Conservation (phyloP, 805 yeast species). For the Saturnispora ahearnii region DNA sequence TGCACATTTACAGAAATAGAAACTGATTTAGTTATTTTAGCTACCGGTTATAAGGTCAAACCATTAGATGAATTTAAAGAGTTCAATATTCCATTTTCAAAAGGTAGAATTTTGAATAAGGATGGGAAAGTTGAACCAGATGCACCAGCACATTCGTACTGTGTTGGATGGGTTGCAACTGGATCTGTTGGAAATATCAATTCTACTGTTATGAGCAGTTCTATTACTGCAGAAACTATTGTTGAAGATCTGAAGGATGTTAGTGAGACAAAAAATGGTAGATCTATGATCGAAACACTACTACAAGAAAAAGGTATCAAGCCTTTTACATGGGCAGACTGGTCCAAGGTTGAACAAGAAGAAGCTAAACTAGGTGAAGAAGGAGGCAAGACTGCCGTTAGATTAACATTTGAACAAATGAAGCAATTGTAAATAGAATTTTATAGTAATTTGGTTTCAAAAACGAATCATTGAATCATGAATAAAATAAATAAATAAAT, state of each 20-base stretch:
- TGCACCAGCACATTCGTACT: slow-evolving; percentile 46
- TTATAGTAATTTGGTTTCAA: not conserved
- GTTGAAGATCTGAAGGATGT: slow-evolving; percentile 36
- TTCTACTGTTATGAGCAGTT: slow-evolving; percentile 78
- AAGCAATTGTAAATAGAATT: slow-evolving; percentile 21
- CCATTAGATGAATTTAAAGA: slow-evolving; percentile 52
- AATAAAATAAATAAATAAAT: slow-evolving; percentile 12
- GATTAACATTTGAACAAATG: slow-evolving; percentile 46
- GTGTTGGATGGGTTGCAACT: slow-evolving; percentile 84
- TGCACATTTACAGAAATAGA: slow-evolving; percentile 22
- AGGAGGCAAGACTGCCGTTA: slow-evolving; percentile 48
- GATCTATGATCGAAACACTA: slow-evolving; percentile 22
- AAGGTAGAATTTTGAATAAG: slow-evolving; percentile 38
- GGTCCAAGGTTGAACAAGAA: slow-evolving; percentile 47
- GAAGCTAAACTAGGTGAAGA: slow-evolving; percentile 44
- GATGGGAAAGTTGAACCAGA: slow-evolving; percentile 34
- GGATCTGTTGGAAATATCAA: slow-evolving; percentile 91
- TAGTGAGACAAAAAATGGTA: slow-evolving; percentile 23
- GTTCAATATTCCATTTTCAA: slow-evolving; percentile 37
- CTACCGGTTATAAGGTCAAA: slow-evolving; percentile 74
- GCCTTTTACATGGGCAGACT: slow-evolving; percentile 53
- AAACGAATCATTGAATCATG: slow-evolving; percentile 8
- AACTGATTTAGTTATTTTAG: slow-evolving; percentile 63
- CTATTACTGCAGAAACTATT: slow-evolving; percentile 60
- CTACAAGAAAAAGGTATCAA: slow-evolving; percentile 16